These are phyloP conservation scores for Hippophae tibetana DNA, from an alignment of 306 rosid species.

Conservation along the genomic window DNA sequence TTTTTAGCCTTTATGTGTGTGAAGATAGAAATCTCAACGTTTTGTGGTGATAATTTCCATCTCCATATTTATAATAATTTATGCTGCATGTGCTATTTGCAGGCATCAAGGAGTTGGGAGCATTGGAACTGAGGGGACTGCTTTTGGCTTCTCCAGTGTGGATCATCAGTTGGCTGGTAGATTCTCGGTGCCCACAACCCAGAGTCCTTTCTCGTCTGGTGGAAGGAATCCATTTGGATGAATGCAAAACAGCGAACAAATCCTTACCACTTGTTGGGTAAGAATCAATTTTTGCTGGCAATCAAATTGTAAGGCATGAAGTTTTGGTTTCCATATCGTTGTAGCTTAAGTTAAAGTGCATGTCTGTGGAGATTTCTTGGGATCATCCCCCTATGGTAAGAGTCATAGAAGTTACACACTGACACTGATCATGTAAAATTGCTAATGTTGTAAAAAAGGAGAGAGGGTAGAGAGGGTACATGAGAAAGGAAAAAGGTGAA, in stretches of 20 bases:
- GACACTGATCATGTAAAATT: slow-evolving; percentile 30
- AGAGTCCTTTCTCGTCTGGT: slow-evolving; percentile 33
- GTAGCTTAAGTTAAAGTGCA: slow-evolving; percentile 13
- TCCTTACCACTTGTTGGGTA: slow-evolving; percentile 20
- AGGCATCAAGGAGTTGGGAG: slow-evolving; percentile 62
- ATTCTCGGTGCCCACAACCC: slow-evolving; percentile 42
- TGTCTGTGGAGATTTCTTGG: slow-evolving; percentile 13
- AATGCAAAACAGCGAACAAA: slow-evolving; percentile 13
- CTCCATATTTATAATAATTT: neutral
- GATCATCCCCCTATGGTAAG: slow-evolving; percentile 18
- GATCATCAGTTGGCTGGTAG: slow-evolving; percentile 46
- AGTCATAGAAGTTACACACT: neutral
- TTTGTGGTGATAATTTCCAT: too few relatives aligned
- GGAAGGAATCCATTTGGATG: slow-evolving; percentile 88
- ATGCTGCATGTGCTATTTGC: neutral
- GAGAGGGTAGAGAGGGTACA: slow-evolving; percentile 1
- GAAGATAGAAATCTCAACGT: too few relatives aligned
- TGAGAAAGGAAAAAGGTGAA: slow-evolving; percentile 21
- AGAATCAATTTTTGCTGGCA: slow-evolving; percentile 37
- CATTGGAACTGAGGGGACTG: slow-evolving; percentile 32
- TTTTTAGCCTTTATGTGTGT: too few relatives aligned
- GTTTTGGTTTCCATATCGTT: neutral
- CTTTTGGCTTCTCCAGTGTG: slow-evolving; percentile 45
- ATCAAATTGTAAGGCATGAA: slow-evolving; percentile 20
- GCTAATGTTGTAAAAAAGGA: slow-evolving; percentile 26